phyloP scores from a whole-genome alignment of 345 rosid species.

The Lumnitzera littorea region DNA sequence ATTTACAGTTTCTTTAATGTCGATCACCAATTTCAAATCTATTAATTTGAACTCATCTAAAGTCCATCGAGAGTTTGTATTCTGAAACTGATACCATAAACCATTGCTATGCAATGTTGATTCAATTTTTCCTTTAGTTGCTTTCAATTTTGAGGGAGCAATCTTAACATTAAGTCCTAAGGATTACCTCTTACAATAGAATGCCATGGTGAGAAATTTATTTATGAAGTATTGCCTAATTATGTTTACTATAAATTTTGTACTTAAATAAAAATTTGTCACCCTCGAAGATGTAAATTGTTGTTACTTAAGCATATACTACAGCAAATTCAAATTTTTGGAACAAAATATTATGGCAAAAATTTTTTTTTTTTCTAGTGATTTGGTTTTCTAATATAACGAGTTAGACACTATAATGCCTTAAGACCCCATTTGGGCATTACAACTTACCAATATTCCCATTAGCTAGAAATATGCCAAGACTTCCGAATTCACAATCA shows the following conservation, averaged over 20 bases:
- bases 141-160: conserved; percentile 84
- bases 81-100: background rate
- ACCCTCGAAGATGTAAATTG: no score
- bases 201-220: conserved; percentile 43
- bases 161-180: conserved; percentile 64
- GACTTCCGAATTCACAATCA: no score
- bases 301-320: no score
- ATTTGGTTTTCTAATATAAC: no score
- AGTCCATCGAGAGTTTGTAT: conserved; percentile 7
- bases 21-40: conserved; percentile 41
- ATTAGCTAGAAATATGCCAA: no score
- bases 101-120: conserved; percentile 31
- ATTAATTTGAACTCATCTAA: background rate
- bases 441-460: no score
- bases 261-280: background rate
- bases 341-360: no score
- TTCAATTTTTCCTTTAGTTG: conserved; percentile 75
- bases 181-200: conserved; percentile 81
- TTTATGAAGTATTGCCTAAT: background rate
- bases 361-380: no score
- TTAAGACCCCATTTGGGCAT: no score
- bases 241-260: no score
- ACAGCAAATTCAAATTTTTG: no score
- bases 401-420: no score
- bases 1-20: conserved; percentile 15